Conservation (phyloP, 768 basidiomycete species). For the Coprinopsis sp. region DNA sequence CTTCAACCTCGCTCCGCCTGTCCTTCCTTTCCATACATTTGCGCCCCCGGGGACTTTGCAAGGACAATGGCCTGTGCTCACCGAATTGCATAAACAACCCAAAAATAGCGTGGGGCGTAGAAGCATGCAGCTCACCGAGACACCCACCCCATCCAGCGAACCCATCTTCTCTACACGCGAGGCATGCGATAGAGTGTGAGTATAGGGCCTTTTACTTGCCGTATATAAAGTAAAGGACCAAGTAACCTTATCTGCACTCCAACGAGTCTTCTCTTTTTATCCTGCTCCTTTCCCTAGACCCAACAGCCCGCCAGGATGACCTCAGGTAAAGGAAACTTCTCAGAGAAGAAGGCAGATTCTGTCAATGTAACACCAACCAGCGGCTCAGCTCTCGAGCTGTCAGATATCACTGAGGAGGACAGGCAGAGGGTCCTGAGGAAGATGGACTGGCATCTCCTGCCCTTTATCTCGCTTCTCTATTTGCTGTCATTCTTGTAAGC, state of each 20-base stretch:
- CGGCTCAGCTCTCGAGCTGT: not conserved
- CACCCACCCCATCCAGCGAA: too few species aligned
- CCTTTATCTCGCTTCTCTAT: conserved; percentile 41
- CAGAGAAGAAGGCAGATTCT: conserved; percentile 2
- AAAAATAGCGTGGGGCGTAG: too few species aligned
- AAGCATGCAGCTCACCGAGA: too few species aligned
- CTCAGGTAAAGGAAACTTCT: not conserved
- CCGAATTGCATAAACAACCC: too few species aligned
- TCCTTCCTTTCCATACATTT: too few species aligned
- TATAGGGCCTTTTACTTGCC: too few species aligned
- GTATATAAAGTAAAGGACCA: too few species aligned
- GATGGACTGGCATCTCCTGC: conserved; percentile 40
- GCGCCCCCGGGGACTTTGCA: too few species aligned
- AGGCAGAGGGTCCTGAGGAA: conserved; percentile 32
- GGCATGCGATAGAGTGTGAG: too few species aligned
- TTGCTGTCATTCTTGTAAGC: conserved; percentile 45
- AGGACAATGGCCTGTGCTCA: too few species aligned
- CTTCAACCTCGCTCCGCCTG: too few species aligned
- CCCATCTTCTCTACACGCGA: too few species aligned
- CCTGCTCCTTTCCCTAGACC: not conserved
- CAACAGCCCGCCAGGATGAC: not conserved
- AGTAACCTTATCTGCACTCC: not conserved
- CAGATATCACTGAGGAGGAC: conserved; percentile 18
- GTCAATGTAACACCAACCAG: conserved; percentile 3
- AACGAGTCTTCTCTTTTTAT: not conserved